Evolutionary conservation across 192 early-diverging fungal genomes (phyloP).

Genomic region (Pecoramyces ruminantium): DNA sequence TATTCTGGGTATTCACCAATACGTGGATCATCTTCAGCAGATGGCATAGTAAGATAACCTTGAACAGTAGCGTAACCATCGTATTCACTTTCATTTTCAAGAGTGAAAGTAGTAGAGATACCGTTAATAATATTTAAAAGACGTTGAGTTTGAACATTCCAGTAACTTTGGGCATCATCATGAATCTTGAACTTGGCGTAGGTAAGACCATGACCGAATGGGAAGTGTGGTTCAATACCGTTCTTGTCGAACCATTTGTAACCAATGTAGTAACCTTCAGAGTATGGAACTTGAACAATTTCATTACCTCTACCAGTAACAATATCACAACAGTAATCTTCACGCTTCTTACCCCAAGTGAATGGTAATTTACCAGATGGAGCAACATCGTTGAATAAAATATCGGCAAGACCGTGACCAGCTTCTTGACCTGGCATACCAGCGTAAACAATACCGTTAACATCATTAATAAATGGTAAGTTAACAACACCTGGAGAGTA

Average conservation of each 20-base stretch:
- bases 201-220: neutral
- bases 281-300: neutral
- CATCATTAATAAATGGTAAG: slow-evolving; percentile 9
- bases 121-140: neutral
- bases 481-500: slow-evolving; percentile 32
- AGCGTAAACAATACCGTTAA: slow-evolving; percentile 33
- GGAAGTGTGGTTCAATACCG: neutral
- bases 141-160: neutral
- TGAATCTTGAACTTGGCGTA: neutral
- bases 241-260: neutral
- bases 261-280: neutral
- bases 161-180: neutral
- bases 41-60: neutral
- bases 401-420: slow-evolving; percentile 46
- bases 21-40: neutral
- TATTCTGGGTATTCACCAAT: neutral
- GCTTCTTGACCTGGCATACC: slow-evolving; percentile 46
- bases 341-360: slow-evolving; percentile 8
- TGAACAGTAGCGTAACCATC: neutral
- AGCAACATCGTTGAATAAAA: slow-evolving; percentile 47
- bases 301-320: neutral
- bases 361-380: slow-evolving; percentile 49
- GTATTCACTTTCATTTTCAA: neutral
- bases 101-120: neutral
- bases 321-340: neutral